phyloP scores from a whole-genome alignment of 2,329 filamentous ascomycete genomes.

The Botrytis paeoniae region DNA sequence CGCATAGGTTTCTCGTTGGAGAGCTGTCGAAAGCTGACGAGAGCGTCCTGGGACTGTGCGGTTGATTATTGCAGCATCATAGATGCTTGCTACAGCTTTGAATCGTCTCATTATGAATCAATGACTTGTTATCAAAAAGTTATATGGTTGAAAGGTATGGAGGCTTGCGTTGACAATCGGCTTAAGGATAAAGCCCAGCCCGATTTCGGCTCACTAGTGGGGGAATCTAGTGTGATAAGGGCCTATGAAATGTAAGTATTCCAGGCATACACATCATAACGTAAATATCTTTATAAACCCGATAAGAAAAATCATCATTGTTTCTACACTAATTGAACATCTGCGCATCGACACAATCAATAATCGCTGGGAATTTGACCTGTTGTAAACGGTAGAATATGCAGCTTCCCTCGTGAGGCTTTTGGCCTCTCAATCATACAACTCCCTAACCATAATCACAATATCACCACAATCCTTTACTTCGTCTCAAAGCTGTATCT shows the following conservation, averaged over 20 bases:
- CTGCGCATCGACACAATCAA: conserved; percentile 16
- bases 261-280: not conserved
- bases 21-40: conserved; percentile 32
- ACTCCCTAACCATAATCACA: conserved; percentile 13
- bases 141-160: conserved; percentile 17
- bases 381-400: conserved; percentile 4
- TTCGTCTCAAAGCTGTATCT: conserved; percentile 62
- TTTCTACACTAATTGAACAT: conserved; percentile 31
- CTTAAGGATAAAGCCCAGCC: conserved; percentile 10
- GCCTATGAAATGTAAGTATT: not conserved
- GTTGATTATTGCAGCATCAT: conserved; percentile 23
- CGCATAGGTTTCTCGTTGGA: conserved; percentile 20
- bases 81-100: conserved; percentile 29
- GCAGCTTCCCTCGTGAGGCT: conserved; percentile 8
- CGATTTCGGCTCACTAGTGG: conserved; percentile 14
- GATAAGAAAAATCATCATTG: conserved; percentile 5
- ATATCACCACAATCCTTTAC: conserved; percentile 26
- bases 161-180: conserved; percentile 16
- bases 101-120: conserved; percentile 35
- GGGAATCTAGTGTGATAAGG: not conserved
- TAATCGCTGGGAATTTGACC: conserved; percentile 3
- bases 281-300: not conserved
- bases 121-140: conserved; percentile 23
- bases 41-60: conserved; percentile 24
- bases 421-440: conserved; percentile 20